Evolutionary conservation across 192 early-diverging fungal genomes (phyloP).

Genomic region (Neocallimastix lanati): DNA sequence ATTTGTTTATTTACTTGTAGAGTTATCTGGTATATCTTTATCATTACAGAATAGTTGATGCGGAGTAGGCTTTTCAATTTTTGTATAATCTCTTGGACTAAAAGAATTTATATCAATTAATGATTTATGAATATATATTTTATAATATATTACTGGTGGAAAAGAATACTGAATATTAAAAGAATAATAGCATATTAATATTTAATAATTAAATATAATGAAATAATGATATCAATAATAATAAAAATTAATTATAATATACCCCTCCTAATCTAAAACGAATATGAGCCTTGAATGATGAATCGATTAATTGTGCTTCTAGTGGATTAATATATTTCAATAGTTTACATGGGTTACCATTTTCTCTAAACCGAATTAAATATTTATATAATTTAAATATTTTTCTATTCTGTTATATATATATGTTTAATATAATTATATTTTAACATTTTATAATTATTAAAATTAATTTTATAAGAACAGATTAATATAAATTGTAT

Average conservation of each 20-base stretch:
- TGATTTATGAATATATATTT: constrained; percentile 30
- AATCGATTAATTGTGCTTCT: constrained; percentile 31
- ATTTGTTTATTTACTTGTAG: background rate
- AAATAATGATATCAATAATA: too few species aligned
- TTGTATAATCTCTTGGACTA: constrained; percentile 36
- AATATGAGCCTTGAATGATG: constrained; percentile 21
- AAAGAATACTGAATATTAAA: constrained; percentile 15
- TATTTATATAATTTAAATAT: constrained; percentile 31
- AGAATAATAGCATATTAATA: background rate
- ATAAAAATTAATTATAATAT: too few species aligned
- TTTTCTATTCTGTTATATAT: constrained; percentile 14
- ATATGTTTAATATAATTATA: background rate
- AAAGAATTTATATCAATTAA: constrained; percentile 41
- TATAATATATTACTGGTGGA: constrained; percentile 40
- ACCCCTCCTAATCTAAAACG: constrained; percentile 38
- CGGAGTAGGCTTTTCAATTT: constrained; percentile 16
- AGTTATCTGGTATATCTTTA: background rate
- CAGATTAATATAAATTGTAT: too few species aligned
- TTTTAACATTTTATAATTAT: constrained; percentile 3
- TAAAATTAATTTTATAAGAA: constrained; percentile 6
- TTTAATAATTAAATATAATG: constrained; percentile 1
- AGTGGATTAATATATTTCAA: constrained; percentile 38
- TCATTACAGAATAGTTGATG: constrained; percentile 19
- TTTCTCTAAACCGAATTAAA: constrained; percentile 28
- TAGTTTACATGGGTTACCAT: constrained; percentile 22